phyloP scores from a whole-genome alignment of 2,329 filamentous ascomycete species.

The Phaeosphaeria sp. region DNA sequence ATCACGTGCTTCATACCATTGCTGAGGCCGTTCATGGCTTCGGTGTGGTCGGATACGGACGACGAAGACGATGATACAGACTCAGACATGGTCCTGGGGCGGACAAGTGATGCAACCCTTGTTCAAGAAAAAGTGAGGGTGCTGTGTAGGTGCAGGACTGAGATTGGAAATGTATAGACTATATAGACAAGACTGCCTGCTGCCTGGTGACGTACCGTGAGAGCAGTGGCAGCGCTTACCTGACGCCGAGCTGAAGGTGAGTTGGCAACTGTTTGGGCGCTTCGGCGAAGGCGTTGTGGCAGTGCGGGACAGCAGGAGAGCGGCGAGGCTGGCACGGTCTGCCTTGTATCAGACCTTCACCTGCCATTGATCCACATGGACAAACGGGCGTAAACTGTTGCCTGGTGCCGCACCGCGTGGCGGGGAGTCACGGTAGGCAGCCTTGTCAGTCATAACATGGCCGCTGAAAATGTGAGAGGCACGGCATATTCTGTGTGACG shows the following conservation, averaged over 20 bases:
- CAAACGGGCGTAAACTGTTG: no score
- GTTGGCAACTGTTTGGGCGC: not conserved
- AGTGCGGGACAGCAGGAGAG: not conserved
- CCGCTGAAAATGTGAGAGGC: no score
- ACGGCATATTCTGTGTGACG: no score
- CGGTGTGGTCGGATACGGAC: not conserved
- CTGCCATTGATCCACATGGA: not conserved
- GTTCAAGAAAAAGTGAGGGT: not conserved
- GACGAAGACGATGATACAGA: not conserved
- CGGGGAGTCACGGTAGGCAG: no score
- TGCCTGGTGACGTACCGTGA: not conserved
- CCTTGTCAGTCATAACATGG: no score
- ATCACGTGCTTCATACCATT: constrained; percentile 8
- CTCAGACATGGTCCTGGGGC: not conserved
- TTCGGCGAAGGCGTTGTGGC: not conserved
- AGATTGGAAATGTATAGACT: not conserved
- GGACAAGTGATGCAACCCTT: not conserved
- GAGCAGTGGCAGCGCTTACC: not conserved
- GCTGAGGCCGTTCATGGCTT: not conserved
- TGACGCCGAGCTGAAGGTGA: not conserved
- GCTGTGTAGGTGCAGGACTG: not conserved
- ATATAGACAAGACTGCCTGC: not conserved
- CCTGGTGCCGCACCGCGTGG: no score
- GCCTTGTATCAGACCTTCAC: not conserved
- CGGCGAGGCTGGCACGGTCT: not conserved